Conservation (phyloP, 75 land plant genomes). For the Chamaecyparis obtusa region DNA sequence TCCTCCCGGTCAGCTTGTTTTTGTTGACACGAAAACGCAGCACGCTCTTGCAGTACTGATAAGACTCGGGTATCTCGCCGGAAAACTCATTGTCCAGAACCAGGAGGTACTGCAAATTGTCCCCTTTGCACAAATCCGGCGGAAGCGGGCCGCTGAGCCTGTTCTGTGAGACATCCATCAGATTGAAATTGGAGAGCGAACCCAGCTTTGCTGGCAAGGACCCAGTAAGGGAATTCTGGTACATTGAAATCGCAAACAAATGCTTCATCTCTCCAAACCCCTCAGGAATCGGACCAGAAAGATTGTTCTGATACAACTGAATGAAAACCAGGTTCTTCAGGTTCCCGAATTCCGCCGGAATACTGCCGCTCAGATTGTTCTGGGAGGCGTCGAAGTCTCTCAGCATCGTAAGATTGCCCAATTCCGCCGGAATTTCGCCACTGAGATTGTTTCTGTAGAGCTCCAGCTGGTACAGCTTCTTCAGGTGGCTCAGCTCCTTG, state of each 20-base stretch:
- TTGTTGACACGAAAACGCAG: constrained; percentile 19
- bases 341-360: constrained; percentile 46
- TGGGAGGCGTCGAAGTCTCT: constrained; percentile 7
- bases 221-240: constrained; percentile 62
- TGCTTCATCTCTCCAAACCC: constrained; percentile 28
- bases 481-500: constrained; percentile 24
- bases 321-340: constrained; percentile 45
- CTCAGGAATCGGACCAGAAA: constrained; percentile 26
- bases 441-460: constrained; percentile 12
- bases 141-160: constrained; percentile 18
- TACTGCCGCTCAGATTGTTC: background rate
- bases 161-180: constrained; percentile 67
- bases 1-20: constrained; percentile 48
- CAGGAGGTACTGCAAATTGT: constrained; percentile 31
- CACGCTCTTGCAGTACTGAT: constrained; percentile 27
- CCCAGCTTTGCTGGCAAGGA: constrained; percentile 65
- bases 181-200: constrained; percentile 30
- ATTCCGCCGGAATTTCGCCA: constrained; percentile 9
- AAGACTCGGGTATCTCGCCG: constrained; percentile 34
- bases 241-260: constrained; percentile 36
- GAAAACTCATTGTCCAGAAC: constrained; percentile 26
- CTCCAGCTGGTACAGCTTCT: constrained; percentile 20
- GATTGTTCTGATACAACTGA: constrained; percentile 43
- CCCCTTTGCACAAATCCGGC: constrained; percentile 45
- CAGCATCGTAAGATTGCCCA: constrained; percentile 12